phyloP scores from a whole-genome alignment of 352 stramenopile species.

The Detonula confervacea region DNA sequence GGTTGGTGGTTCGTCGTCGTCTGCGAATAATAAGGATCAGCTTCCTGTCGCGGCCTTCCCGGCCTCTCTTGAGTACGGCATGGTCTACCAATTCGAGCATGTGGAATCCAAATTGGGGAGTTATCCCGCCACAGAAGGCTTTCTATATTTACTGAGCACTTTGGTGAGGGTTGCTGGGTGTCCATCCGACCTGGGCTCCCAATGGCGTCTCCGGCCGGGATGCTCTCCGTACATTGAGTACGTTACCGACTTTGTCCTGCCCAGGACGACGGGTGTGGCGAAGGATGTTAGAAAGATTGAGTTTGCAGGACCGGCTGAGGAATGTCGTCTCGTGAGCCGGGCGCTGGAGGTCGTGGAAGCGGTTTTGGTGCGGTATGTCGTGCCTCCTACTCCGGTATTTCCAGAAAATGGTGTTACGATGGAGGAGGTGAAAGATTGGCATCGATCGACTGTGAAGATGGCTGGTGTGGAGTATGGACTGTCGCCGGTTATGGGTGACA shows the following conservation, averaged over 20 bases:
- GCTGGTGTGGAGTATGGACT: constrained; percentile 42
- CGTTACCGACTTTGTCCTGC: constrained; percentile 77
- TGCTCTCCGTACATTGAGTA: constrained; percentile 84
- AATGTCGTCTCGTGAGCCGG: constrained; percentile 61
- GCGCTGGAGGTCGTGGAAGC: constrained; percentile 72
- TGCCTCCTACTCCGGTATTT: constrained; percentile 34
- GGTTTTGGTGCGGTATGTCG: constrained; percentile 66
- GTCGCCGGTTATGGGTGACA: constrained; percentile 29
- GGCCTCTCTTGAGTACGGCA: constrained; percentile 59
- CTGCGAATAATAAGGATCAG: constrained; percentile 15
- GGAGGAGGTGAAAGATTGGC: constrained; percentile 32
- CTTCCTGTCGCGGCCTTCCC: constrained; percentile 35
- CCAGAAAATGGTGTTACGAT: constrained; percentile 20
- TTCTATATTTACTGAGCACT: constrained; percentile 74
- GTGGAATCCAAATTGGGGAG: constrained; percentile 69
- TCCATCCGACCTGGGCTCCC: constrained; percentile 64
- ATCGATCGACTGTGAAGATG: constrained; percentile 28
- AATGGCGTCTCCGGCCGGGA: constrained; percentile 66
- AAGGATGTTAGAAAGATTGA: constrained; percentile 43
- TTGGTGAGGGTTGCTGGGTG: constrained; percentile 68
- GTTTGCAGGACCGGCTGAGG: constrained; percentile 68
- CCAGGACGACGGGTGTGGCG: constrained; percentile 48
- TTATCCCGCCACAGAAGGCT: constrained; percentile 80
- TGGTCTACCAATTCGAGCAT: constrained; percentile 83
- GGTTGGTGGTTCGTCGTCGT: too few species aligned